Base-by-base conservation (phyloP, 805 yeast genomes). In the Lachancea thermotolerans region DNA sequence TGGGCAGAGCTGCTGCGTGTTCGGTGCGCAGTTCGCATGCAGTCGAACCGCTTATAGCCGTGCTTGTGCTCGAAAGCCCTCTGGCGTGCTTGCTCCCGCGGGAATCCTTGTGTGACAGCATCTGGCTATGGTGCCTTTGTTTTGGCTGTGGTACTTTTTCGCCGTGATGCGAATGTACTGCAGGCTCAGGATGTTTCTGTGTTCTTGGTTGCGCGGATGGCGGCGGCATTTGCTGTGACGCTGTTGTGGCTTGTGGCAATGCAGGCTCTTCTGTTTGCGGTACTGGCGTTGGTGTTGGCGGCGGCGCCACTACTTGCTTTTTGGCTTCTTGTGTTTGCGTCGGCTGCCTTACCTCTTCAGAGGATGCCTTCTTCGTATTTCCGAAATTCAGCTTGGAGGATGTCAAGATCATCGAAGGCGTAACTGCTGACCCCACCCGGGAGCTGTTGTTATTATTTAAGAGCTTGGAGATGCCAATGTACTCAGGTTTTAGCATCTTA, bases 401-500 rank as follows among this genome's bases (percentile, higher is more conserved):
- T 9, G 37, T 51, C n/a, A 61, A 51, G 21, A 60, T 42, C 34
- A 60, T 44, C 9, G 64, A 62, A 14, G 52, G 47, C 9, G 52
- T 37, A 15, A 43, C 14, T 12, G 28, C 34, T 29, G 37, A 38
- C 11, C 37, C 14, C 18, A 10, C 29, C 11, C 33, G 11, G 21
- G 32, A 35, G 28, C 44, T 28, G 25, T 18, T 41, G 18, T 27
- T 35, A 34, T 10, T 41, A 29, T 35, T 35, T 15, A 41, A 35
- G 15, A 43, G 37, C n/a, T 30, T 18, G n/a, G 46, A 33, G 11
- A 37, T 18, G 15, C 46, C 35, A 25, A 57, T 45, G 44, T 55
- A 60, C 40, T 60, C 65, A 2, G 58, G 57, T 42, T 57, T 61
- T 3, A 60, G 46, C 65, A 61, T 60, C 44, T 56, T 56, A 12